Evolutionary conservation across 805 yeast genomes (phyloP).

Genomic region (Cyberlindnera saturnus): DNA sequence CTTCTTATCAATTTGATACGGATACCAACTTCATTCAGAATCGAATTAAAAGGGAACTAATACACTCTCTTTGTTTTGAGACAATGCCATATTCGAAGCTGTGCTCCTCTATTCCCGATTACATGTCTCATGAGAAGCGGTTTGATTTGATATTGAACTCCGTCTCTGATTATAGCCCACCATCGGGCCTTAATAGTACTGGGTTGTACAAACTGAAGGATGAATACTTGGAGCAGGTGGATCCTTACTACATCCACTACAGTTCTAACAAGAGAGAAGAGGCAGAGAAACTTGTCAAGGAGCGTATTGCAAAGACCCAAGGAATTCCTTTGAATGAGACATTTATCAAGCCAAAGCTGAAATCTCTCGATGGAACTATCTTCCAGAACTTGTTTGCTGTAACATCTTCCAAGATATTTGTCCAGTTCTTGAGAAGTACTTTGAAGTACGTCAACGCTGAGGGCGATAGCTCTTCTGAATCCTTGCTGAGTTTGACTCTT

Average conservation of each 20-base stretch:
- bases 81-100: conserved; percentile 68
- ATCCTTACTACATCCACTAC: conserved; percentile 80
- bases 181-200: conserved; percentile 48
- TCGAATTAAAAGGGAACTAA: conserved; percentile 61
- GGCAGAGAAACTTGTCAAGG: conserved; percentile 60
- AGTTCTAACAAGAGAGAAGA: conserved; percentile 78
- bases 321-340: conserved; percentile 39
- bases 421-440: conserved; percentile 45
- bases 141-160: conserved; percentile 58
- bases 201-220: conserved; percentile 67
- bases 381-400: conserved; percentile 44
- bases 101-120: conserved; percentile 67
- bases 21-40: conserved; percentile 39
- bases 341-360: conserved; percentile 49
- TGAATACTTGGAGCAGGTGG: conserved; percentile 46
- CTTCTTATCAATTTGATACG: conserved; percentile 47
- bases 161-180: conserved; percentile 57
- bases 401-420: conserved; percentile 47
- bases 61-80: conserved; percentile 77
- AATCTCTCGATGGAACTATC: conserved; percentile 28
- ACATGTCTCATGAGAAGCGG: conserved; percentile 60
- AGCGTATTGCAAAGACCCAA: conserved; percentile 35
- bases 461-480: conserved; percentile 43
- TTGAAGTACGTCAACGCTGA: conserved; percentile 31
- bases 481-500: conserved; percentile 49